Evolutionary conservation across 441 rosid species (phyloP), one percentile per base, ranked within the genome.

Genomic region (Daphne laureola): DNA sequence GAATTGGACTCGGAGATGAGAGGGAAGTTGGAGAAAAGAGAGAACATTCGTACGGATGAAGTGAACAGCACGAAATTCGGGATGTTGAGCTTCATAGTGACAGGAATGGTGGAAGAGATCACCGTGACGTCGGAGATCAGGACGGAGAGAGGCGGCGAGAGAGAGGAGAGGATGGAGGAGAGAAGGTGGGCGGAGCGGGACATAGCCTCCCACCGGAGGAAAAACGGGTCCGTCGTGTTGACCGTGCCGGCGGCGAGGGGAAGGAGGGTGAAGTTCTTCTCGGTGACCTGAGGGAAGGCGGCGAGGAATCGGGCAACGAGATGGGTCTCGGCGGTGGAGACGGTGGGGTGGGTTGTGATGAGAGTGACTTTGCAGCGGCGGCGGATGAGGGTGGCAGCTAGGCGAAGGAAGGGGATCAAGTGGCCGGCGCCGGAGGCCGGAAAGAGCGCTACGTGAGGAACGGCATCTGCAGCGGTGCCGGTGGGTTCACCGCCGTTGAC

Each of bases 391-490:
- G 42, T 45, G 2, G 67, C 66, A 0, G 74, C 74, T 0, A 73
- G 54, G 1, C 64, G 64, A 18, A 70, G 71, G 52, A 65, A 65
- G 5, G 74, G 72, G 4, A 35, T 70, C 21, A 67, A 15, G 27
- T 73, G 73, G 31, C 70, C 71, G 54, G 59, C 58, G 11, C 73
- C 67, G 23, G 71, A 58, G 16, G 65, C 53, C 0, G 67, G 58
- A 12, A 73, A 26, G 15, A 73, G 61, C 49, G 66, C 71, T 1
- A 69, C 47, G 17, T 59, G 75, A 16, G 55, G 60, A 44, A 8
- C 21, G 43, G 31, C 11, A 14, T 43, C 18, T 14, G 7, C 8
- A 18, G 17, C 21, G 38, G 38, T 9, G 8, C 11, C 38, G 38
- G 8, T 31, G 38, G 9, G 9, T 5, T 9, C 11, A 7, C 11